Evolutionary conservation across 768 basidiomycete species (phyloP), one percentile per base, ranked within the genome.

Genomic region (Boletus rufocinnamomeus): DNA sequence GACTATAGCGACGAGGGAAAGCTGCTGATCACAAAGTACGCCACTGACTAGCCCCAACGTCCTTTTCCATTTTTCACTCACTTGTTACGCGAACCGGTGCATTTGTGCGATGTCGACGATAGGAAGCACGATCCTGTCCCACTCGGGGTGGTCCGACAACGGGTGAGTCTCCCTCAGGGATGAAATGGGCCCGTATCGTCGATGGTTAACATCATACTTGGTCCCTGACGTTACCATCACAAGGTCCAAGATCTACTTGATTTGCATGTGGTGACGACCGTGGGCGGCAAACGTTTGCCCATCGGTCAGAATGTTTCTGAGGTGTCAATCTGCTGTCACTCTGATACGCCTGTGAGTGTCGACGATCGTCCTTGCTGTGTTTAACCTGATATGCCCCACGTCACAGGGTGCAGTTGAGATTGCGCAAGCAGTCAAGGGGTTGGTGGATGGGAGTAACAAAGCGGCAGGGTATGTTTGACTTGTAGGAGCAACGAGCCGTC

Each of bases 321-420:
- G 52, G 82, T 87, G 0, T 81, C 85, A 5, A 86, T 87, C 23
- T 87, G 84, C 54, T 83, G 82, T 58, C 86, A 87, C 66, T 86
- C 84, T 0, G 85, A 87, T 56, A 86, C 83, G 1, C 84, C 86
- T 1, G 82, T 86, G 40, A 66, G 83, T 66, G 54, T 32, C 6
- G 10, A 13, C 17, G n/a, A 40, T 52, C 46, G 1, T 6, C 14
- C 9, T 9, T 23, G 4, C 16, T 50, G 28, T 37, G 34, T 34
- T 62, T 10, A 2, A 38, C 6, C n/a, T 50, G 50, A 61, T 25
- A 25, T 23, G 6, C 11, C 27, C 38, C n/a, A 17, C 30, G 11
- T 30, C 27, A 25, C 52, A 85, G 82, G 83, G 79, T 21, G 82
- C 84, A 0, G 79, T 84, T 6, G 77, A 80, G 61, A 80, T 82